Conservation (phyloP, 1,139 yeast species). For the Debaryomyces coudertii region DNA sequence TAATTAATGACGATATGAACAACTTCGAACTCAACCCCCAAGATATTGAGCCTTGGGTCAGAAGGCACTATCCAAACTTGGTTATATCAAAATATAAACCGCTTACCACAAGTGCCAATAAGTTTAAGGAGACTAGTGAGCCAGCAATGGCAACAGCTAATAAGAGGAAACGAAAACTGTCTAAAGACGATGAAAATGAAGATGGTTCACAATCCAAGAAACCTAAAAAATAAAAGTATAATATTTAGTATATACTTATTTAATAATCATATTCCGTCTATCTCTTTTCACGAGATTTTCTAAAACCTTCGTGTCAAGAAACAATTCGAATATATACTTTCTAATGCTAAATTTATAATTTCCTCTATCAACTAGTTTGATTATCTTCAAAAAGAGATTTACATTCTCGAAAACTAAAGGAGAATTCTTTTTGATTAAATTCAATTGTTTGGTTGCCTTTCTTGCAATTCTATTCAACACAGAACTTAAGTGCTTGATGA, state of each 20-base stretch:
- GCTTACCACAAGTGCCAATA: slow-evolving; percentile 21
- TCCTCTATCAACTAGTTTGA: slow-evolving; percentile 66
- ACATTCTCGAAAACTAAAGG: slow-evolving; percentile 62
- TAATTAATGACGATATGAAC: slow-evolving; percentile 42
- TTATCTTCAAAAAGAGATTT: slow-evolving; percentile 60
- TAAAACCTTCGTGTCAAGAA: slow-evolving; percentile 56
- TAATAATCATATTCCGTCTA: slow-evolving; percentile 11
- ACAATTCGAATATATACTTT: slow-evolving; percentile 68
- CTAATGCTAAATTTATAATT: slow-evolving; percentile 67
- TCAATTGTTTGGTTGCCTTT: slow-evolving; percentile 65
- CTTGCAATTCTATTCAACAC: slow-evolving; percentile 68
- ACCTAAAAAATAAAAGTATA: neutral
- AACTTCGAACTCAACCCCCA: slow-evolving; percentile 44
- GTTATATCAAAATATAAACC: slow-evolving; percentile 42
- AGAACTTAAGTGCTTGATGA: slow-evolving; percentile 62
- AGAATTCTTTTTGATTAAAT: slow-evolving; percentile 53
- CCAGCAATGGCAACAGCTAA: slow-evolving; percentile 5
- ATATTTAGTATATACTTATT: neutral
- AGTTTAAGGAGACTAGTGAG: slow-evolving; percentile 4
- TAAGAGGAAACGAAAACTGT: slow-evolving; percentile 17
- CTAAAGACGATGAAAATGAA: slow-evolving; percentile 8
- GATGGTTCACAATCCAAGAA: slow-evolving; percentile 7
- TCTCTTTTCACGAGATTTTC: slow-evolving; percentile 55
- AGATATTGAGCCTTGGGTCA: slow-evolving; percentile 41
- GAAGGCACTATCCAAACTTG: slow-evolving; percentile 40